Conservation (phyloP, 2,329 filamentous ascomycete species). For the Aureobasidium sp. region DNA sequence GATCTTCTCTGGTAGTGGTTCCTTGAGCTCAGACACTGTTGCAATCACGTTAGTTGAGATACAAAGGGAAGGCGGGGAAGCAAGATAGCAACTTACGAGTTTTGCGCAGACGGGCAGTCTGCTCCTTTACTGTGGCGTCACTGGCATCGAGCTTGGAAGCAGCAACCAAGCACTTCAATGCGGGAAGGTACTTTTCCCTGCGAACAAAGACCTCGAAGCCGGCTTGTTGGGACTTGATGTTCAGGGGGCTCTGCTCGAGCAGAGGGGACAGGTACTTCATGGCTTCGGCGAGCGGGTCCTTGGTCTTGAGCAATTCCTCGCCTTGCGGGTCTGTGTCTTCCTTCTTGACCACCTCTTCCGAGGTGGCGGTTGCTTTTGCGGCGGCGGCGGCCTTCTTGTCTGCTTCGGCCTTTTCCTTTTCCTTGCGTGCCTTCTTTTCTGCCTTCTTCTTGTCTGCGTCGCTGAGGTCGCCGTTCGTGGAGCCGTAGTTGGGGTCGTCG, state of each 20-base stretch:
- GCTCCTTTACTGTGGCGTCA: constrained; percentile 67
- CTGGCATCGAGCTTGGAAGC: constrained; percentile 60
- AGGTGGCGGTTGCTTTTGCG: constrained; percentile 48
- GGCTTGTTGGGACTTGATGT: constrained; percentile 70
- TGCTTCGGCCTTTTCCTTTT: constrained; percentile 70
- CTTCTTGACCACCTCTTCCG: constrained; percentile 62
- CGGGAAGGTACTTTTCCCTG: constrained; percentile 78
- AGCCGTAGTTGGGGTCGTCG: constrained; percentile 69
- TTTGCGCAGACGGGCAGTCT: constrained; percentile 61
- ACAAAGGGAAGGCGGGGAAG: no score
- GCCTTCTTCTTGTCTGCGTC: constrained; percentile 73
- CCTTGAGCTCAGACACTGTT: constrained; percentile 37
- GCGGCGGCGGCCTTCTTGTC: constrained; percentile 53
- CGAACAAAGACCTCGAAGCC: constrained; percentile 88
- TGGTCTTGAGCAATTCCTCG: constrained; percentile 67
- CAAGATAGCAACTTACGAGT: constrained; percentile 30
- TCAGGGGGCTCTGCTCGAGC: constrained; percentile 72
- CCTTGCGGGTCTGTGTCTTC: constrained; percentile 85
- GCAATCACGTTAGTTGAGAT: constrained; percentile 7
- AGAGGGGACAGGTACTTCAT: constrained; percentile 79
- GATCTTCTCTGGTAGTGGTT: constrained; percentile 56
- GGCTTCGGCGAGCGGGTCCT: constrained; percentile 74
- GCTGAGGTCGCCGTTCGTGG: constrained; percentile 58
- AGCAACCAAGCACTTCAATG: constrained; percentile 74
- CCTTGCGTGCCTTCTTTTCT: constrained; percentile 66